phyloP scores from a whole-genome alignment of 1,139 yeast genomes.

The Magnusiomyces sp. region DNA sequence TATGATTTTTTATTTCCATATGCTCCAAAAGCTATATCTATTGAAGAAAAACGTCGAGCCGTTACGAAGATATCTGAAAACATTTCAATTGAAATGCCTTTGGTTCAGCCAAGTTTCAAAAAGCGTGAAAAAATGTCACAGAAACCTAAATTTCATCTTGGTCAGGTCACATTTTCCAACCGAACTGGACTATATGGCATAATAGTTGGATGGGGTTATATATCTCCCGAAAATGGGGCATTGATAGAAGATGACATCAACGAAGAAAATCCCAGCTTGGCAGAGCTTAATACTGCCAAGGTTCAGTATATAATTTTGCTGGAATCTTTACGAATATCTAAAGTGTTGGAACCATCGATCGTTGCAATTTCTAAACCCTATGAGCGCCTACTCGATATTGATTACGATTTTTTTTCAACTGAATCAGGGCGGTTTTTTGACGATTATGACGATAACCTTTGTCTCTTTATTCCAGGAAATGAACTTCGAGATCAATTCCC shows the following conservation, averaged over 20 bases:
- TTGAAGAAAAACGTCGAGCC: conserved; percentile 1
- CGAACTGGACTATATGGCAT: conserved; percentile 9
- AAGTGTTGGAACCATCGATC: neutral
- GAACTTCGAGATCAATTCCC: neutral
- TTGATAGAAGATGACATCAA: no score
- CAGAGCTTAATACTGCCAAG: no score
- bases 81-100: neutral
- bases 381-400: neutral
- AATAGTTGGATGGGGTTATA: conserved; percentile 7
- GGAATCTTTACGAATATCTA: neutral
- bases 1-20: conserved; percentile 9
- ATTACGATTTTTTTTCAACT: neutral
- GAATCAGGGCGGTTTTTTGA: neutral
- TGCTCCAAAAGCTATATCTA: neutral
- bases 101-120: neutral
- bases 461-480: neutral
- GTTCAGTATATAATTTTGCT: neutral
- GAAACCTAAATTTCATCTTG: conserved; percentile 6
- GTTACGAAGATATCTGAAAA: neutral
- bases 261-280: no score
- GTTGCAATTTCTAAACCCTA: neutral
- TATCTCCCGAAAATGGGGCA: neutral
- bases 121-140: neutral
- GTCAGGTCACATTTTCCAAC: conserved; percentile 1
- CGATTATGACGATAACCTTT: neutral